phyloP scores from a whole-genome alignment of 176 grass and related monocot genomes.

The Saccharum spontaneum region DNA sequence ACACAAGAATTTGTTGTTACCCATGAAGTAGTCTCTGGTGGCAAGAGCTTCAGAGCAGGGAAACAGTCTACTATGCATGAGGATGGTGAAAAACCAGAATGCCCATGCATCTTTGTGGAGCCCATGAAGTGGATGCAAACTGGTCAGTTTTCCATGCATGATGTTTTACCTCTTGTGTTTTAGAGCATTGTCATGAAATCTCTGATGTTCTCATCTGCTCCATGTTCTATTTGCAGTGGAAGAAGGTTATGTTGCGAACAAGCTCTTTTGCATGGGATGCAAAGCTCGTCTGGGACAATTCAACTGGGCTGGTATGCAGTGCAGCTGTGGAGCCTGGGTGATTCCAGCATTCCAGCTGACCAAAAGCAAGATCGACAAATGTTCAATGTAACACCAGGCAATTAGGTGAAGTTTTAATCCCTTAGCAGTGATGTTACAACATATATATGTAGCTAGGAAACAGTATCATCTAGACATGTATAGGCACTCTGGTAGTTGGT shows the following conservation, averaged over 20 bases:
- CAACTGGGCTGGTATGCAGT: constrained; percentile 88
- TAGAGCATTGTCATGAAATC: neutral
- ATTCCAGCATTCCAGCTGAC: constrained; percentile 87
- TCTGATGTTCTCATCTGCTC: neutral
- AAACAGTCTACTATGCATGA: constrained; percentile 35
- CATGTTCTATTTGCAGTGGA: constrained; percentile 48
- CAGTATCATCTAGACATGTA: neutral
- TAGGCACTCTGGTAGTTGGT: neutral
- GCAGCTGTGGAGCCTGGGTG: constrained; percentile 82
- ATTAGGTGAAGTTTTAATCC: neutral
- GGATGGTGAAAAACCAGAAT: constrained; percentile 51
- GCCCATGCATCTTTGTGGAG: constrained; percentile 77
- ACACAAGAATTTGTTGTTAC: constrained; percentile 62
- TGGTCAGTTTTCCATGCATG: constrained; percentile 34
- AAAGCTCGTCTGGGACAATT: constrained; percentile 84
- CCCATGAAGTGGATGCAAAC: constrained; percentile 94
- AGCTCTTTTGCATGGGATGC: constrained; percentile 88
- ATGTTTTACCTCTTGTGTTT: neutral
- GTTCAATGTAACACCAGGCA: constrained; percentile 36
- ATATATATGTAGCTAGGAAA: constrained; percentile 13
- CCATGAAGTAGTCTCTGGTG: constrained; percentile 63
- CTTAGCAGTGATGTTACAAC: constrained; percentile 3
- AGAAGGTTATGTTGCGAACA: constrained; percentile 62
- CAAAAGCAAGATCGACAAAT: constrained; percentile 76
- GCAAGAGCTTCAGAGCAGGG: constrained; percentile 46